Evolutionary conservation across 352 stramenopile species (phyloP).

Genomic region (Pythium utonaiense): DNA sequence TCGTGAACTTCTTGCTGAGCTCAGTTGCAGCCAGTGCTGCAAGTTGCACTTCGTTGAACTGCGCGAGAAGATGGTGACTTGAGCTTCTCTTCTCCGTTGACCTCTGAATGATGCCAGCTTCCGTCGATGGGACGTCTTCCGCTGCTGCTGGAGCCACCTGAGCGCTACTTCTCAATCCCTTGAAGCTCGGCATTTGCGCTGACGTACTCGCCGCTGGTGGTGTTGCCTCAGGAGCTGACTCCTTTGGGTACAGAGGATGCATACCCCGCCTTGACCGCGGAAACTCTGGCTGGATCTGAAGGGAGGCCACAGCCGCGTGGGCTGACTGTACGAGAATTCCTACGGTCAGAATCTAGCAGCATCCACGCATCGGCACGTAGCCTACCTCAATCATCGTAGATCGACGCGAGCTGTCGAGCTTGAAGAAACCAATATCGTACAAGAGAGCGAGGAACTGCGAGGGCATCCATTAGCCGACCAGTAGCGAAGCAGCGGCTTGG

Average conservation of each 20-base stretch:
- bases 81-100: slow-evolving; percentile 26
- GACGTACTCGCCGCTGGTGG: background rate
- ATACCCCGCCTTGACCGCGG: background rate
- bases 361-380: no score
- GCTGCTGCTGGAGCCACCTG: background rate
- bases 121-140: background rate
- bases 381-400: slow-evolving; percentile 28
- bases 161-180: background rate
- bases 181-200: background rate
- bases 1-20: background rate
- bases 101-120: slow-evolving; percentile 16
- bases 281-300: slow-evolving; percentile 17
- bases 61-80: slow-evolving; percentile 28
- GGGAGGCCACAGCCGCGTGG: slow-evolving; percentile 23
- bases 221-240: slow-evolving; percentile 2
- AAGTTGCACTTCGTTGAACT: slow-evolving; percentile 34
- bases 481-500: background rate
- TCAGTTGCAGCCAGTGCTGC: slow-evolving; percentile 23
- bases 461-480: background rate
- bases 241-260: slow-evolving; percentile 21
- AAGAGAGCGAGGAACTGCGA: slow-evolving; percentile 24
- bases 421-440: slow-evolving; percentile 30
- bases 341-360: no score
- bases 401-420: slow-evolving; percentile 17
- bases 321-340: slow-evolving; percentile 22